phyloP scores from a whole-genome alignment of 345 rosid genomes.

The Raphanus raphanistrum region DNA sequence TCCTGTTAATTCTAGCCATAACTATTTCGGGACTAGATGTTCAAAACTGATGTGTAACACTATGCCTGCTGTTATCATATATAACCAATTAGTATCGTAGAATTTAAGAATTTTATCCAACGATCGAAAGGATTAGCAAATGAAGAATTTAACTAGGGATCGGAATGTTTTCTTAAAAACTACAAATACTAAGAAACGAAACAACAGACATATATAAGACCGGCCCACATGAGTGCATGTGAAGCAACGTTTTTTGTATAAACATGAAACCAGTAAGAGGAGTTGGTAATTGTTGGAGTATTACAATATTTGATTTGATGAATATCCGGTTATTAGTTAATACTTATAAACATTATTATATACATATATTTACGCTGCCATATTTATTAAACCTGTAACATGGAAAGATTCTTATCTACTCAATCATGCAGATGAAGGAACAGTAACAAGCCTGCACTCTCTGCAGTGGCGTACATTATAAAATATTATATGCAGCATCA shows the following conservation, averaged over 20 bases:
- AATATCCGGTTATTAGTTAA: neutral
- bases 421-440: conserved; percentile 45
- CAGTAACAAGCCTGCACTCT: conserved; percentile 37
- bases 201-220: neutral
- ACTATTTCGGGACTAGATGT: neutral
- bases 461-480: conserved; percentile 22
- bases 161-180: conserved; percentile 27
- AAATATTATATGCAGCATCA: conserved; percentile 10
- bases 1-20: neutral
- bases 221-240: conserved; percentile 38
- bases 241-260: conserved; percentile 21
- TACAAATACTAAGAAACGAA: conserved; percentile 5
- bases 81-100: neutral
- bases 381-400: conserved; percentile 43
- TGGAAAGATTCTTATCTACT: conserved; percentile 68
- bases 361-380: neutral
- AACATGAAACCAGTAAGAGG: conserved; percentile 36
- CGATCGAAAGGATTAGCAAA: conserved; percentile 3
- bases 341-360: neutral
- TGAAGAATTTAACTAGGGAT: conserved; percentile 17
- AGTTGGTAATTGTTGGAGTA: conserved; percentile 33
- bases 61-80: neutral
- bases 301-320: conserved; percentile 13
- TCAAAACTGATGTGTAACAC: neutral
- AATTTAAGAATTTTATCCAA: neutral